Evolutionary conservation across 2,329 filamentous ascomycete species (phyloP).

Genomic region (Huntiella bhutanensis): DNA sequence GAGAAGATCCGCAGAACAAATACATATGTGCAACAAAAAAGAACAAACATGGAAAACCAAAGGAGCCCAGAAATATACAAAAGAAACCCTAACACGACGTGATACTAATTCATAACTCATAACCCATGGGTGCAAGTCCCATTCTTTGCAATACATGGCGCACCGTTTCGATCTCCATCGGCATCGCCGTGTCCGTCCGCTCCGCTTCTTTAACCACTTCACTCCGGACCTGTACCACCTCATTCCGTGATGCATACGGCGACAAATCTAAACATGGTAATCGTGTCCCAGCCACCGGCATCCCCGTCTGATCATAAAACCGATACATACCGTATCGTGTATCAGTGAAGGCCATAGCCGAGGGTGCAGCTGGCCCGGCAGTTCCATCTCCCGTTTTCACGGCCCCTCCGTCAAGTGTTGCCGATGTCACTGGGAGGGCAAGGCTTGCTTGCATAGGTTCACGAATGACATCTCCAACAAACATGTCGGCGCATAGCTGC

Average conservation of each 20-base stretch:
- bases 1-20: background rate
- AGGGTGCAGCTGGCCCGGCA: too few species aligned
- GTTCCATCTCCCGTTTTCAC: too few species aligned
- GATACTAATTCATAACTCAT: background rate
- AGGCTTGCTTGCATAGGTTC: background rate
- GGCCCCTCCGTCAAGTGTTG: background rate
- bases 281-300: background rate
- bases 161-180: background rate
- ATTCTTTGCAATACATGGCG: background rate
- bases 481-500: constrained; percentile 6
- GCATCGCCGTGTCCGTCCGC: background rate
- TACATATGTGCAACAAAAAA: background rate
- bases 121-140: background rate
- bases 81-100: too few species aligned
- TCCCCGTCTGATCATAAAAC: background rate
- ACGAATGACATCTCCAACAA: constrained; percentile 7
- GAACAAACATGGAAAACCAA: background rate
- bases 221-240: background rate
- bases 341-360: background rate
- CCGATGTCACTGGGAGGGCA: background rate
- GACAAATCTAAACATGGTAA: background rate
- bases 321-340: background rate
- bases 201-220: background rate
- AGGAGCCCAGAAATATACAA: background rate
- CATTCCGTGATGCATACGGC: background rate